Evolutionary conservation across 768 basidiomycete species (phyloP).

Genomic region (Leccinum fibrillosum): DNA sequence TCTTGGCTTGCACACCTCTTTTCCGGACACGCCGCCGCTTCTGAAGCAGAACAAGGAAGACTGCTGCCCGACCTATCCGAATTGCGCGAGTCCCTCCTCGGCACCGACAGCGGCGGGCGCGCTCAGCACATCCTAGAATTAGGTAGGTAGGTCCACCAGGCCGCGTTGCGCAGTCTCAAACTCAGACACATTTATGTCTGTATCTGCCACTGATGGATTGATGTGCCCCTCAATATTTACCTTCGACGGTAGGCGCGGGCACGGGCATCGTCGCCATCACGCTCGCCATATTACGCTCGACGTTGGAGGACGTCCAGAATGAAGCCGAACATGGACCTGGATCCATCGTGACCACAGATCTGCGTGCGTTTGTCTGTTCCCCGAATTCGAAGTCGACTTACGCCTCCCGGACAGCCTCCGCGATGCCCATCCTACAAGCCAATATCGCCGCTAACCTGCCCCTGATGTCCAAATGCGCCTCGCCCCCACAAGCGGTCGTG

Average conservation of each 20-base stretch:
- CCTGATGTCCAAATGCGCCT: conserved; percentile 30
- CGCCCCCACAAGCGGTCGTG: conserved; percentile 32
- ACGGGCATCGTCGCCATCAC: conserved; percentile 78
- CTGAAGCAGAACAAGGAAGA: not conserved
- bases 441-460: conserved; percentile 54
- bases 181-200: not conserved
- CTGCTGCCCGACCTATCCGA: conserved; percentile 17
- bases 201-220: not conserved
- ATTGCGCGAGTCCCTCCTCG: conserved; percentile 40
- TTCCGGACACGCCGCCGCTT: conserved; percentile 2
- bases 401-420: conserved; percentile 56
- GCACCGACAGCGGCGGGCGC: conserved; percentile 13
- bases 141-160: conserved; percentile 40
- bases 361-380: conserved; percentile 46
- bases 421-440: conserved; percentile 72
- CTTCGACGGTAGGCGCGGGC: conserved; percentile 61
- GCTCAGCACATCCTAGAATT: conserved; percentile 60
- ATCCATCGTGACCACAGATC: conserved; percentile 65
- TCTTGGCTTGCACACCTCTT: conserved; percentile 61
- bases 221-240: not conserved
- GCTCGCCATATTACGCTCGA: conserved; percentile 54
- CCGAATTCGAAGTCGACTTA: not conserved
- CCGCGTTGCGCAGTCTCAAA: not conserved
- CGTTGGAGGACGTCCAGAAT: conserved; percentile 6
- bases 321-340: conserved; percentile 12